phyloP scores from a whole-genome alignment of 2,329 filamentous ascomycete genomes.

The Nemania diffusa region DNA sequence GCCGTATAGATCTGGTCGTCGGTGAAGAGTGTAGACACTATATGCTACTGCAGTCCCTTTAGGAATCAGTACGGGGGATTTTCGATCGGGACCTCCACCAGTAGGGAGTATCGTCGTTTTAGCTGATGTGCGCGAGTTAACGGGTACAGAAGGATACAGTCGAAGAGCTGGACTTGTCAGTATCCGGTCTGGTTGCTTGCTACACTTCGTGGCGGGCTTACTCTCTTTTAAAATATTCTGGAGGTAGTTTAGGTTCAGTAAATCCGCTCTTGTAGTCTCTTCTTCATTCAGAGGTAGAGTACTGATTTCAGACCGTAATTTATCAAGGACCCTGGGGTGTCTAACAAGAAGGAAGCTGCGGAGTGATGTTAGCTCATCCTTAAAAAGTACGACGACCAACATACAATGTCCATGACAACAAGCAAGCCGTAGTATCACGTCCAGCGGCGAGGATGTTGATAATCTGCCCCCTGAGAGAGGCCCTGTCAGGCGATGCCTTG shows the following conservation, averaged over 20 bases:
- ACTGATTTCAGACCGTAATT: slow-evolving; percentile 39
- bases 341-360: slow-evolving; percentile 41
- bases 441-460: slow-evolving; percentile 45
- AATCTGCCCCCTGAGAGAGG: slow-evolving; percentile 41
- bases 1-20: slow-evolving; percentile 53
- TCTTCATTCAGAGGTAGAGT: slow-evolving; percentile 30
- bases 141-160: slow-evolving; percentile 43
- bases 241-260: slow-evolving; percentile 39
- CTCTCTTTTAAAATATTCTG: slow-evolving; percentile 45
- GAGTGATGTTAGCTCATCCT: slow-evolving; percentile 6
- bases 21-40: slow-evolving; percentile 58
- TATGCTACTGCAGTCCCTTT: slow-evolving; percentile 54
- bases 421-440: slow-evolving; percentile 43
- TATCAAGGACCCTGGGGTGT: slow-evolving; percentile 39
- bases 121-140: slow-evolving; percentile 40
- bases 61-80: slow-evolving; percentile 44
- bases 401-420: slow-evolving; percentile 45
- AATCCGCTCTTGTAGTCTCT: slow-evolving; percentile 34
- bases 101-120: slow-evolving; percentile 41
- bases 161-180: slow-evolving; percentile 37
- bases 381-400: neutral
- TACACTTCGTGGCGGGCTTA: slow-evolving; percentile 18
- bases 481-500: slow-evolving; percentile 36
- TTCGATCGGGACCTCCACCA: slow-evolving; percentile 43
- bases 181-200: neutral